Conservation (phyloP, 2,329 filamentous ascomycete genomes). For the Macroventuria anomochaeta region DNA sequence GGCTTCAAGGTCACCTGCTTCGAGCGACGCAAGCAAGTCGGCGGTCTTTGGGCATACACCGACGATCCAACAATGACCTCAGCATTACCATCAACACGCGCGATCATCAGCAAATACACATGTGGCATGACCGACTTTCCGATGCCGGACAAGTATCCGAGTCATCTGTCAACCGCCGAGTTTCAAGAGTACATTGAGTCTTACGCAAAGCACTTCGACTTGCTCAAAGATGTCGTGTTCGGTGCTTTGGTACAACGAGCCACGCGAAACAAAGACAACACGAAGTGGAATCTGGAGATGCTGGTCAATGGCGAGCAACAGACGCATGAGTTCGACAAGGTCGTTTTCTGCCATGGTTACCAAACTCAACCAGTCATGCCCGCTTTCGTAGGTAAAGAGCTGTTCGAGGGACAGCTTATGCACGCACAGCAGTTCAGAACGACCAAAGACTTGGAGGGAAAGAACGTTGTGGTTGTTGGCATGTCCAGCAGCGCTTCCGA, state of each 20-base stretch:
- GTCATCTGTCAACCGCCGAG: conserved; percentile 30
- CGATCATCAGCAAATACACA: too few relatives aligned
- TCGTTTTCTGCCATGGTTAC: conserved; percentile 45
- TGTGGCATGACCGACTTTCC: conserved; percentile 53
- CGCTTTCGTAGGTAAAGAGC: conserved; percentile 43
- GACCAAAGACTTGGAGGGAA: conserved; percentile 48
- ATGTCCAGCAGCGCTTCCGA: conserved; percentile 52
- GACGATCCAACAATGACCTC: conserved; percentile 34
- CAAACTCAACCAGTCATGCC: conserved; percentile 49
- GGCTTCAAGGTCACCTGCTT: conserved; percentile 53
- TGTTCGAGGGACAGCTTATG: conserved; percentile 50
- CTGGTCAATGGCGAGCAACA: conserved; percentile 26
- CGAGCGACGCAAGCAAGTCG: conserved; percentile 51
- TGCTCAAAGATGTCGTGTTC: conserved; percentile 46
- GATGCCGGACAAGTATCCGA: conserved; percentile 46
- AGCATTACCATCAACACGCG: conserved; percentile 34
- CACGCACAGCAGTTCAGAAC: conserved; percentile 39
- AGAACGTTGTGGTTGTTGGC: conserved; percentile 55
- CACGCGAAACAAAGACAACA: conserved; percentile 31
- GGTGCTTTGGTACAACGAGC: conserved; percentile 42
- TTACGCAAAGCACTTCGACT: conserved; percentile 52
- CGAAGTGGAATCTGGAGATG: conserved; percentile 45
- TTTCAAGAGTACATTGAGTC: conserved; percentile 51
- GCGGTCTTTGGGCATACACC: conserved; percentile 55
- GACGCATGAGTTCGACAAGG: conserved; percentile 42